Evolutionary conservation across 805 yeast species (phyloP).

Genomic region (Kuraishia hungarica): DNA sequence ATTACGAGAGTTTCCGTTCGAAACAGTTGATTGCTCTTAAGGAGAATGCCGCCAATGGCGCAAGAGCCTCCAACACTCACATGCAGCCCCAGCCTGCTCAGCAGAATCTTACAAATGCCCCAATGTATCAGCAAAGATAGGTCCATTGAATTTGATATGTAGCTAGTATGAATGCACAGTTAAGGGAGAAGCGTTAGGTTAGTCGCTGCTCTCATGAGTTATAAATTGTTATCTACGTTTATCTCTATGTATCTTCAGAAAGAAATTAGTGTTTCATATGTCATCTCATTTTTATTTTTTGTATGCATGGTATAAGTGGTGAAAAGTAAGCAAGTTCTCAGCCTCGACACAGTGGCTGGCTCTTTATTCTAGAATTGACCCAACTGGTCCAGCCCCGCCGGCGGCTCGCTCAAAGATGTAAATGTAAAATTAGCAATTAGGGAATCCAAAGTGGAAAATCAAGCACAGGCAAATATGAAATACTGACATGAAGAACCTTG

Average conservation of each 20-base stretch:
- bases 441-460: neutral
- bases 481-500: neutral
- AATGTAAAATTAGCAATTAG: too few species aligned
- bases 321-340: too few species aligned
- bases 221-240: neutral
- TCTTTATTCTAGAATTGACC: too few species aligned
- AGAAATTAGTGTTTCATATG: neutral
- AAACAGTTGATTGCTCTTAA: constrained; percentile 90
- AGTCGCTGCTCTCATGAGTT: constrained; percentile 2
- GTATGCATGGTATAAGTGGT: neutral
- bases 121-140: neutral
- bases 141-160: neutral
- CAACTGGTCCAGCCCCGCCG: too few species aligned
- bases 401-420: neutral
- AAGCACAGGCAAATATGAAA: neutral
- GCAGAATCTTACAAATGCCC: neutral
- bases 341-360: too few species aligned
- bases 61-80: constrained; percentile 19
- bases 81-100: neutral
- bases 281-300: neutral
- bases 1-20: constrained; percentile 89
- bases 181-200: too few species aligned
- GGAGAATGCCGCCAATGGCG: constrained; percentile 61
- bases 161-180: neutral
- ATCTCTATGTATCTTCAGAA: neutral